Evolutionary conservation across 2,329 filamentous ascomycete species (phyloP).

Genomic region (Cladosporium sp.): DNA sequence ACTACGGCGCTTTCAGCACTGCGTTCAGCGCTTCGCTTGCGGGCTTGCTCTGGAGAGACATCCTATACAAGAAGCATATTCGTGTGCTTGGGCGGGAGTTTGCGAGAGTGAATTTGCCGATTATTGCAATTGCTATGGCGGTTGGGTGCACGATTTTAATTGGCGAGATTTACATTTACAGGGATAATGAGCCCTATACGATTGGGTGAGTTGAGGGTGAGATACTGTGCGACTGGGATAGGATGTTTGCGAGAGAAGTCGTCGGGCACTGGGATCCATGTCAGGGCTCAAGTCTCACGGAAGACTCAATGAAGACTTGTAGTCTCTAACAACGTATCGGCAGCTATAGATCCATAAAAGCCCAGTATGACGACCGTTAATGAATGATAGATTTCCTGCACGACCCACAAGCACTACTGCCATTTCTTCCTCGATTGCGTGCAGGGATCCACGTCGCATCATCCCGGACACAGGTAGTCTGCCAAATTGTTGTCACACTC

Average conservation of each 20-base stretch:
- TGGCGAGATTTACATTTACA: slow-evolving; percentile 64
- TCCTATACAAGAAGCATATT: slow-evolving; percentile 69
- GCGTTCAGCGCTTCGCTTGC: slow-evolving; percentile 73
- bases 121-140: slow-evolving; percentile 69
- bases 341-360: not conserved
- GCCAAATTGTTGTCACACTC: not conserved
- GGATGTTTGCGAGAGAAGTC: not conserved
- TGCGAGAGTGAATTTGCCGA: slow-evolving; percentile 68
- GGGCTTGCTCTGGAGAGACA: slow-evolving; percentile 72
- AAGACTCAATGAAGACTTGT: not conserved
- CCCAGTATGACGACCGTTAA: not conserved
- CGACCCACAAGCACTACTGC: not conserved
- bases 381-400: not conserved
- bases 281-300: not conserved
- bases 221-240: not conserved
- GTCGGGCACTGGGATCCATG: not conserved
- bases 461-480: not conserved
- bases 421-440: not conserved
- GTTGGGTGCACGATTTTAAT: slow-evolving; percentile 64
- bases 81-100: slow-evolving; percentile 65
- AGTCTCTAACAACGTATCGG: not conserved
- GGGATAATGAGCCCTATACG: slow-evolving; percentile 45
- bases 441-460: not conserved
- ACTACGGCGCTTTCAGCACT: slow-evolving; percentile 73
- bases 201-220: not conserved